These are phyloP conservation scores for Neonectria sp. DNA, from an alignment of 2,329 filamentous ascomycete species.

Conservation along the genomic window DNA sequence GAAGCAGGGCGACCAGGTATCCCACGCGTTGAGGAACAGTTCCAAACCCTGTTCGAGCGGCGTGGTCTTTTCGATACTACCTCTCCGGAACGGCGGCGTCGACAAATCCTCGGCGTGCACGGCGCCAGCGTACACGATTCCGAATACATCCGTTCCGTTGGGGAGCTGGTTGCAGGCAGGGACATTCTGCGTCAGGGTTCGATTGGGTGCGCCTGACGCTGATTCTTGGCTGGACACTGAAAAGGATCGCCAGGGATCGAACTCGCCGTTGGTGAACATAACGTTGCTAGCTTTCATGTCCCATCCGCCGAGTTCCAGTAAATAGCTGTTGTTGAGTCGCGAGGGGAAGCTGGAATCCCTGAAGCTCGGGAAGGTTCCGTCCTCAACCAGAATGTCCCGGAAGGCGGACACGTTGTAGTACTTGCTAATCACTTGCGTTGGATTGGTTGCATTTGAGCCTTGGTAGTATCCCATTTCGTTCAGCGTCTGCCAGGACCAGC, in stretches of 20 bases:
- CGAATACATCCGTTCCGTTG: slow-evolving; percentile 29
- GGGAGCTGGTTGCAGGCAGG: slow-evolving; percentile 29
- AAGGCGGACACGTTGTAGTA: slow-evolving; percentile 20
- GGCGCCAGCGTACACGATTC: slow-evolving; percentile 26
- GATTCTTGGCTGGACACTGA: slow-evolving; percentile 33
- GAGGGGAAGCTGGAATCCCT: slow-evolving; percentile 17
- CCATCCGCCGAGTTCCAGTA: slow-evolving; percentile 51
- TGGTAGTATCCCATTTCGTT: slow-evolving; percentile 33
- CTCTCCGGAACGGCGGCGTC: neutral
- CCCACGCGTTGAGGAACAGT: slow-evolving; percentile 35
- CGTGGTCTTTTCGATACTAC: slow-evolving; percentile 11
- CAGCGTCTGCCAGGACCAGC: slow-evolving; percentile 36
- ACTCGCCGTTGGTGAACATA: slow-evolving; percentile 50
- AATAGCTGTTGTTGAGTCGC: slow-evolving; percentile 54
- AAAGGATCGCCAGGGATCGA: slow-evolving; percentile 48
- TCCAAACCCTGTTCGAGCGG: slow-evolving; percentile 30
- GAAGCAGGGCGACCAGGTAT: slow-evolving; percentile 34
- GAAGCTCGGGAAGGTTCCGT: slow-evolving; percentile 7
- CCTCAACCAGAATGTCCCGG: slow-evolving; percentile 12
- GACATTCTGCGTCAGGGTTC: slow-evolving; percentile 14
- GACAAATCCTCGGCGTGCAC: slow-evolving; percentile 33
- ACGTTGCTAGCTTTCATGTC: slow-evolving; percentile 43
- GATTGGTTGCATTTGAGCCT: slow-evolving; percentile 30
- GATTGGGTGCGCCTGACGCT: slow-evolving; percentile 4
- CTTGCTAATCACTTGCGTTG: slow-evolving; percentile 19